phyloP scores from a whole-genome alignment of 208 protist genomes.

The Balamuthia mandrillaris region DNA sequence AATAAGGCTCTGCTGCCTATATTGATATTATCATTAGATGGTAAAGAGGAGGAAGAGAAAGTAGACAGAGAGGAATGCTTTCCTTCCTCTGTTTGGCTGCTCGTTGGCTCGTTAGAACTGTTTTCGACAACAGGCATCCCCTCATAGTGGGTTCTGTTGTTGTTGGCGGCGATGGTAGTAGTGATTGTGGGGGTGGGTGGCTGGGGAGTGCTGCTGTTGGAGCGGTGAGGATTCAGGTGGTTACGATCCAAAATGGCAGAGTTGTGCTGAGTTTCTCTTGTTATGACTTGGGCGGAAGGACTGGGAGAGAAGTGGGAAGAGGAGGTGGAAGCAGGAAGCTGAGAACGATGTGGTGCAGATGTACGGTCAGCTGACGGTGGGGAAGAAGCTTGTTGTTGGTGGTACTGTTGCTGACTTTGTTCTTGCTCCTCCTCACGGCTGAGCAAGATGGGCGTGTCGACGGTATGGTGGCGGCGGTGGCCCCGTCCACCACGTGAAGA shows the following conservation, averaged over 20 bases:
- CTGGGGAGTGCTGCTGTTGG: too few relatives aligned
- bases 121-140: too few relatives aligned
- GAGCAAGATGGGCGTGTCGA: conserved; percentile 4
- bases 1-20: background rate
- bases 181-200: background rate
- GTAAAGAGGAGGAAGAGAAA: background rate
- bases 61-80: background rate
- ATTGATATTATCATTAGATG: background rate
- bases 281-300: too few relatives aligned
- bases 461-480: background rate
- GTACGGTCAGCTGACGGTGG: background rate
- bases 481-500: background rate
- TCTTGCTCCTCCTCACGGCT: background rate
- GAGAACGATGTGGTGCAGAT: background rate
- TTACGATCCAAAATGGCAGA: too few relatives aligned
- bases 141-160: too few relatives aligned
- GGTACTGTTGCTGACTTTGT: background rate
- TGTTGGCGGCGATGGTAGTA: background rate
- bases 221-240: too few relatives aligned
- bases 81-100: background rate
- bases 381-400: background rate
- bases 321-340: background rate
- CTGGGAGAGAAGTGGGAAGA: background rate
- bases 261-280: too few relatives aligned
- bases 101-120: background rate